These are phyloP conservation scores for Carex scoparia DNA, from an alignment of 176 grass and related monocot species.

Conservation along the genomic window DNA sequence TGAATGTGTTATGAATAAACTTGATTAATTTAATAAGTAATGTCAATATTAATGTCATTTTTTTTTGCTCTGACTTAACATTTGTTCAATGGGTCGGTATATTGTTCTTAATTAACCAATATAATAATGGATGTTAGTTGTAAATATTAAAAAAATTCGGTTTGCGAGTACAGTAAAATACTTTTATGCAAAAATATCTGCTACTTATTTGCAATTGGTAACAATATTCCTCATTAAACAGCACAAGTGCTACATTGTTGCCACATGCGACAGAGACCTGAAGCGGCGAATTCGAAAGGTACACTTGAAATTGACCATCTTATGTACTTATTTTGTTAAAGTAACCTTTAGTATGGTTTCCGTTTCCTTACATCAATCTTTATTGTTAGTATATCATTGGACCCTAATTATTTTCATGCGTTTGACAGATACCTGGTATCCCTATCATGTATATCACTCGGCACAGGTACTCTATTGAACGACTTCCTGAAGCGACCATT, in stretches of 20 bases:
- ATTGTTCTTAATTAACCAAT: neutral
- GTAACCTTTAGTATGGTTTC: neutral
- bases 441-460: conserved; percentile 89
- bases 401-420: neutral
- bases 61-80: neutral
- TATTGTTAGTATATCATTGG: neutral
- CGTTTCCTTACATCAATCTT: neutral
- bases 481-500: conserved; percentile 78
- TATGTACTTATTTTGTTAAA: neutral
- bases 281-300: conserved; percentile 93
- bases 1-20: neutral
- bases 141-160: neutral
- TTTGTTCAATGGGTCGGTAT: neutral
- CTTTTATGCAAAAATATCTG: neutral
- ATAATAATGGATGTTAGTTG: neutral
- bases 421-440: conserved; percentile 65
- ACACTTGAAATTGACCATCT: conserved; percentile 8
- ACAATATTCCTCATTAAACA: conserved; percentile 29
- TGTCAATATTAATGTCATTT: neutral
- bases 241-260: conserved; percentile 90
- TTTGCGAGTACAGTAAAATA: neutral
- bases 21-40: neutral
- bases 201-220: neutral
- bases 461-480: conserved; percentile 77
- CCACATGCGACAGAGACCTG: conserved; percentile 82